Base-by-base conservation (phyloP, 176 grass and related monocot species). In the Ampelocalamus luodianensis region DNA sequence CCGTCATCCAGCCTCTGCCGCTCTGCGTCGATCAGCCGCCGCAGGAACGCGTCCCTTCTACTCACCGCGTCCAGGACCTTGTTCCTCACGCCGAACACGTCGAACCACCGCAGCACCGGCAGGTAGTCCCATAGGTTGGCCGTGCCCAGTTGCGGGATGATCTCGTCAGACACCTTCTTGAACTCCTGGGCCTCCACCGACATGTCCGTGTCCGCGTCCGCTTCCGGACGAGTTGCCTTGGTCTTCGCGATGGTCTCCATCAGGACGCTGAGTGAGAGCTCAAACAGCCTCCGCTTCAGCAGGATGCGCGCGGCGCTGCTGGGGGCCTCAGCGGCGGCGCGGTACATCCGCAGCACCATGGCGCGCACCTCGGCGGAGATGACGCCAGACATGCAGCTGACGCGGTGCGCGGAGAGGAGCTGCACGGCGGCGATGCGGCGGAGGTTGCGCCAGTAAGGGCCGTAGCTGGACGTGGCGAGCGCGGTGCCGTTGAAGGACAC, bases 121-220 rank as follows among this genome's bases (percentile, higher is more conserved):
- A 98, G 67, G 83, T 91, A 98, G 74, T 97, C 90, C 85, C 85
- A 86, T 54, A 55, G 37, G 65, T 90, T 94, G 10, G 87, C 77
- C 16, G 89, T 20, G 26, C 84, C 89, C n/a, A 67, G 67, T 5
- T 74, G 22, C 13, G 67, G 63, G 15, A 84, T 17, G 44, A 79
- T 0, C 85, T 93, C 76, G 20, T 91, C 73, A 3, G 78, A 43
- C 5, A 95, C 78, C 78, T 77, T 12, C 86, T 87, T 89, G 45
- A 98, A 78, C 58, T 78, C 69, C 39, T n/a, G 40, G 4, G 84
- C 87, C 66, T 93, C 83, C 10, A 88, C 78, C 2, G 86, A 95
- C 58, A 90, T 82, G 79, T 89, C 86, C 1, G 86, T 78, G 85
- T 91, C 88, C 34, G 44, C 84, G 39, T 81, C 80, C 18, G 74